phyloP scores from a whole-genome alignment of 768 basidiomycete genomes.

The Lactifluus subvellereus region DNA sequence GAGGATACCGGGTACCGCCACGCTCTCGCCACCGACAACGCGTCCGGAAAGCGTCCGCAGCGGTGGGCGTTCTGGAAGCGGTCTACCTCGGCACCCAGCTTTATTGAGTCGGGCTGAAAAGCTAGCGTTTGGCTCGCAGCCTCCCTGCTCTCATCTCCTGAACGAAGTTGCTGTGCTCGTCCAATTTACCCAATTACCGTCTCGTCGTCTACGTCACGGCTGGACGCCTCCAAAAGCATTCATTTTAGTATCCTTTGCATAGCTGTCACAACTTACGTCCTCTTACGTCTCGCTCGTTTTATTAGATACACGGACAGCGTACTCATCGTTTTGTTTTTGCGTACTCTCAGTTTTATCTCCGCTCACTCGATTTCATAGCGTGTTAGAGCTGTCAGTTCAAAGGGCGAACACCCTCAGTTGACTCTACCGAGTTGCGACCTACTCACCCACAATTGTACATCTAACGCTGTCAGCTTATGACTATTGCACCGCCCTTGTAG shows the following conservation, averaged over 20 bases:
- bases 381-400: no score
- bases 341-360: not conserved
- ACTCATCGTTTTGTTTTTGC: not conserved
- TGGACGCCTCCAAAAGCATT: not conserved
- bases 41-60: not conserved
- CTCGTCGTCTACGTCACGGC: not conserved
- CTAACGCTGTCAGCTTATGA: not conserved
- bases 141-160: not conserved
- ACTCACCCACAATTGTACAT: not conserved
- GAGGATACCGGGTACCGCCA: conserved; percentile 19
- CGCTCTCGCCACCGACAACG: not conserved
- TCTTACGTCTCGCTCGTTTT: not conserved
- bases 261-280: not conserved
- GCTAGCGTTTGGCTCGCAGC: not conserved
- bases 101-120: not conserved
- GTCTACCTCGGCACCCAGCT: not conserved
- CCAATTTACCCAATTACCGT: not conserved
- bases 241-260: not conserved
- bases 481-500: not conserved
- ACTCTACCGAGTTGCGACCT: not conserved
- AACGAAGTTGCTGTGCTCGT: not conserved
- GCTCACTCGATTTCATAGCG: not conserved
- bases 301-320: not conserved
- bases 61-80: conserved; percentile 12
- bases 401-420: not conserved